These are phyloP conservation scores for Pseudogymnoascus sp. DNA, from an alignment of 2,329 filamentous ascomycete genomes.

Conservation along the genomic window DNA sequence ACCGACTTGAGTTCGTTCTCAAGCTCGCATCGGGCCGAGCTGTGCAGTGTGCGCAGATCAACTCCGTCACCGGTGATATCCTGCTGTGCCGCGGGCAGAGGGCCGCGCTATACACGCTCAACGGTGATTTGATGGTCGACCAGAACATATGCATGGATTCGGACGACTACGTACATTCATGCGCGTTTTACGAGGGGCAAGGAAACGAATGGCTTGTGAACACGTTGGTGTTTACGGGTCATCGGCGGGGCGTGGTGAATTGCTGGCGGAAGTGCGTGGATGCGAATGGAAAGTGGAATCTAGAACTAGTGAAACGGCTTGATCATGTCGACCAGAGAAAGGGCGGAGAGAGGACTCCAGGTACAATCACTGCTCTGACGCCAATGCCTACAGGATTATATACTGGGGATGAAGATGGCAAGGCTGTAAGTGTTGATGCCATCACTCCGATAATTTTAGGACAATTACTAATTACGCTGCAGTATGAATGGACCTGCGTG, in stretches of 20 bases:
- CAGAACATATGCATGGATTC: constrained; percentile 66
- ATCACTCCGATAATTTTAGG: neutral
- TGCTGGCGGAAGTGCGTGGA: constrained; percentile 54
- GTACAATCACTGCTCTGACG: constrained; percentile 76
- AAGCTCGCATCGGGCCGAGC: constrained; percentile 52
- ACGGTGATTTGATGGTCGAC: constrained; percentile 73
- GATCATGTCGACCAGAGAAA: constrained; percentile 68
- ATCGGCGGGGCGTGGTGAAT: constrained; percentile 75
- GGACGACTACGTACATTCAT: constrained; percentile 71
- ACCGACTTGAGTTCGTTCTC: constrained; percentile 77
- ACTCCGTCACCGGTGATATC: constrained; percentile 85
- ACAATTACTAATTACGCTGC: constrained; percentile 11
- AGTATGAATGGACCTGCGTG: constrained; percentile 51
- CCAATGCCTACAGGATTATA: constrained; percentile 79
- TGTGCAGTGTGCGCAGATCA: constrained; percentile 71
- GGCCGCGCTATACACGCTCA: constrained; percentile 75
- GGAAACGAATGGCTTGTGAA: constrained; percentile 88
- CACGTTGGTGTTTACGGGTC: constrained; percentile 81
- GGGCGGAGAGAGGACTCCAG: constrained; percentile 49
- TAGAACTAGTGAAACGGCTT: constrained; percentile 72
- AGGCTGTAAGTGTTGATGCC: constrained; percentile 57
- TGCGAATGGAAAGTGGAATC: constrained; percentile 56
- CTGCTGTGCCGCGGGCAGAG: constrained; percentile 71
- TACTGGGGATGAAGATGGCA: constrained; percentile 86
- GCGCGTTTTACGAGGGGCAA: constrained; percentile 89